A percentile compares a stretch with the other conserved stretches of the same genome.
These are phyloP conservation scores for Aspergillus sp. DNA, from an alignment of 2,329 filamentous ascomycete genomes.

Conservation along the genomic window DNA sequence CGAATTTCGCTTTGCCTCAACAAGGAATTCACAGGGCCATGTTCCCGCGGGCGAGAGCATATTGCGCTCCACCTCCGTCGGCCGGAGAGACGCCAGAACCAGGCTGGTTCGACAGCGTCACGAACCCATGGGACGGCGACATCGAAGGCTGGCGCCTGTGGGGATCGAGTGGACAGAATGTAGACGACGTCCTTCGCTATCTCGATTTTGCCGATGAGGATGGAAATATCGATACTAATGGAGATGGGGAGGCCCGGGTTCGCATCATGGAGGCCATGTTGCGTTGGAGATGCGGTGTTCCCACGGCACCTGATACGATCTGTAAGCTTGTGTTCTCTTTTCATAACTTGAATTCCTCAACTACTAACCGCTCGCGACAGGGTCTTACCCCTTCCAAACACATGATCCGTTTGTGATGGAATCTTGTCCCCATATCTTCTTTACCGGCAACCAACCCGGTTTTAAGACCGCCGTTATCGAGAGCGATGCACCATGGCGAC, in stretches of 20 bases:
- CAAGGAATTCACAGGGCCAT: constrained; percentile 91
- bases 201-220: constrained; percentile 54
- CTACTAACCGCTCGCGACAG: constrained; percentile 44
- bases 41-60: constrained; percentile 74
- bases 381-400: constrained; percentile 95
- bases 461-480: constrained; percentile 72
- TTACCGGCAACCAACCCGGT: constrained; percentile 79
- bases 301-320: constrained; percentile 92
- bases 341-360: background rate
- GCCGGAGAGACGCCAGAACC: constrained; percentile 44
- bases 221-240: constrained; percentile 24
- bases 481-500: constrained; percentile 39
- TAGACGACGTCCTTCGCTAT: constrained; percentile 93
- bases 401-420: constrained; percentile 87
- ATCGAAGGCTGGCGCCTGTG: constrained; percentile 86
- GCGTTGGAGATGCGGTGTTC: constrained; percentile 85
- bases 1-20: constrained; percentile 86
- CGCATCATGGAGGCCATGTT: constrained; percentile 94
- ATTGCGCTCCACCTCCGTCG: constrained; percentile 46
- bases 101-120: constrained; percentile 83
- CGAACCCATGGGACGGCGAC: constrained; percentile 91
- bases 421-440: constrained; percentile 84
- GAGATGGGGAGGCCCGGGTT: constrained; percentile 66
- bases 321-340: constrained; percentile 58
- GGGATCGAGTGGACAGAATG: constrained; percentile 85